phyloP scores from a whole-genome alignment of 345 rosid species.

The Syzygium aqueum region DNA sequence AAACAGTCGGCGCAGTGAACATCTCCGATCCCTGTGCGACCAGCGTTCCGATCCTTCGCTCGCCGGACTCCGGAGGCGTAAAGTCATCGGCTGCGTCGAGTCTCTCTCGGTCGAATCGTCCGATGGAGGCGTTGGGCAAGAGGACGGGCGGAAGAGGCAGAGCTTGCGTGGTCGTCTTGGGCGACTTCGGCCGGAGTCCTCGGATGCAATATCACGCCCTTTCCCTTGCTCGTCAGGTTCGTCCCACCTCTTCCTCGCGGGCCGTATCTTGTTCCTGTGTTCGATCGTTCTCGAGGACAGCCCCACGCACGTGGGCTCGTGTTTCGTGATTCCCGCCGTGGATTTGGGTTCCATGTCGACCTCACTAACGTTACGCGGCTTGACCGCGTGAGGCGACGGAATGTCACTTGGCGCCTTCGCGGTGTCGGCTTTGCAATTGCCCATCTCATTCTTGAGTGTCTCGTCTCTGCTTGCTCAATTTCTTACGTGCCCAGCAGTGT shows the following conservation, averaged over 20 bases:
- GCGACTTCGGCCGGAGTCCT: constrained; percentile 97
- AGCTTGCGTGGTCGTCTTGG: constrained; percentile 89
- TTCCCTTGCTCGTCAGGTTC: constrained; percentile 88
- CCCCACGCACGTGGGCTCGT: not conserved
- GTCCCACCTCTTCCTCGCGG: not conserved
- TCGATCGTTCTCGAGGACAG: not conserved
- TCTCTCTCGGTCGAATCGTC: not conserved
- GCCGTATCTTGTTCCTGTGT: not conserved
- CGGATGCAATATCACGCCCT: constrained; percentile 98
- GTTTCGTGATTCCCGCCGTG: not conserved
- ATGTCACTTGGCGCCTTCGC: not conserved
- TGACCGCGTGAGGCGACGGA: not conserved
- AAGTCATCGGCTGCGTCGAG: not conserved
- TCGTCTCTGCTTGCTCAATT: not conserved
- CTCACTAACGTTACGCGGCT: not conserved
- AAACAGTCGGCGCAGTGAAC: not conserved
- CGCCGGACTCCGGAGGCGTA: not conserved
- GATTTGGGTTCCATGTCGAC: not conserved
- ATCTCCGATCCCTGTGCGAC: not conserved
- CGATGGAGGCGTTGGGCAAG: not conserved
- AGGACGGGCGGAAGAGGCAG: constrained; percentile 56
- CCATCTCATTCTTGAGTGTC: not conserved
- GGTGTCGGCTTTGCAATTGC: not conserved
- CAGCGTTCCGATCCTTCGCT: not conserved
- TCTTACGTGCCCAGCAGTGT: not conserved